Conservation (phyloP, 306 rosid genomes). For the Cicer bijugum region DNA sequence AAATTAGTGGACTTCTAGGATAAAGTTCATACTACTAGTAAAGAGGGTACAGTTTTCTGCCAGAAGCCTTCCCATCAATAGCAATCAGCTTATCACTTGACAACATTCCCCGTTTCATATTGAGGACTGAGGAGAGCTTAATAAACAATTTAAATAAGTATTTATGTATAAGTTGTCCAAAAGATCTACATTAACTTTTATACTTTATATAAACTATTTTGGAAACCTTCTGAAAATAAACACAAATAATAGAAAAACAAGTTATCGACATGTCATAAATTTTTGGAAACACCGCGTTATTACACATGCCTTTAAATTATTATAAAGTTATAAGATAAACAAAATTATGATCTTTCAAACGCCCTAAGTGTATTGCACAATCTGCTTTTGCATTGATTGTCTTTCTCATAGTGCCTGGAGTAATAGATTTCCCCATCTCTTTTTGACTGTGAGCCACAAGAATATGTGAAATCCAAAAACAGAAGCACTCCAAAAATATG, state of each 20-base stretch:
- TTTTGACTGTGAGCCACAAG: not conserved
- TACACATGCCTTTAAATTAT: not conserved
- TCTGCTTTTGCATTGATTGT: too few relatives aligned
- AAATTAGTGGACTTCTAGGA: too few relatives aligned
- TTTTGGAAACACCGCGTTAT: not conserved
- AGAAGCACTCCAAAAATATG: not conserved
- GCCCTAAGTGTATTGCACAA: not conserved
- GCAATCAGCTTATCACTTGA: not conserved
- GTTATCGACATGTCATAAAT: not conserved
- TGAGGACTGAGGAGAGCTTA: not conserved
- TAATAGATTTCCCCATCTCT: not conserved
- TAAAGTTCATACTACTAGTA: too few relatives aligned
- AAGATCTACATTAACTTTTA: not conserved
- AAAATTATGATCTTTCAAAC: not conserved
- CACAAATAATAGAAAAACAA: too few relatives aligned
- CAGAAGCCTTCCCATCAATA: not conserved
- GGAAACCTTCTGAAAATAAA: too few relatives aligned
- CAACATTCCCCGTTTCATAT: not conserved
- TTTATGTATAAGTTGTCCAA: slow-evolving; percentile 2
- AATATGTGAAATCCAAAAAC: slow-evolving; percentile 11
- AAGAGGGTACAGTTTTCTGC: not conserved
- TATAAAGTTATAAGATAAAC: not conserved
- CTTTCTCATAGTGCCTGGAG: too few relatives aligned
- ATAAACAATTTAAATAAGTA: not conserved
- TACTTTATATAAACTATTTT: not conserved